Conservation (phyloP, 345 rosid genomes). For the Populus simonii region DNA sequence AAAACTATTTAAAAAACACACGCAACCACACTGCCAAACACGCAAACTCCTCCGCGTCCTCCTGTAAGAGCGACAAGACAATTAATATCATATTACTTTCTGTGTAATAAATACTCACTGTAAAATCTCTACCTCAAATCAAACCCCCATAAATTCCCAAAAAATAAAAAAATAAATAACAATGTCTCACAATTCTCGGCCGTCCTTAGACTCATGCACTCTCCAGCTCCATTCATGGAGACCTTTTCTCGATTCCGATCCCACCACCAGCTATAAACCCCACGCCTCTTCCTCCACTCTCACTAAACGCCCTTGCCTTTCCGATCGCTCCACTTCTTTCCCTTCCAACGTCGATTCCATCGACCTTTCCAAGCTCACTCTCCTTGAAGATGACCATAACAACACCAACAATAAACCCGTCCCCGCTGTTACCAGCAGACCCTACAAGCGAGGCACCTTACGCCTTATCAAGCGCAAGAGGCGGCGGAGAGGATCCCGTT, state of each 20-base stretch:
- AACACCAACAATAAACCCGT: neutral
- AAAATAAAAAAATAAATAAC: no score
- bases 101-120: no score
- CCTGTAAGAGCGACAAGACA: no score
- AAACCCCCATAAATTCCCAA: no score
- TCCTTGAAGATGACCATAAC: slow-evolving; percentile 57
- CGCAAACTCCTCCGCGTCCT: no score
- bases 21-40: no score
- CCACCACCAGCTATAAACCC: slow-evolving; percentile 33
- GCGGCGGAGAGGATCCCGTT: slow-evolving; percentile 80
- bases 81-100: no score
- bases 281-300: slow-evolving; percentile 31
- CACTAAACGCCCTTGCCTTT: slow-evolving; percentile 85
- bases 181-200: slow-evolving; percentile 65
- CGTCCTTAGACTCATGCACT: slow-evolving; percentile 73
- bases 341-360: slow-evolving; percentile 46
- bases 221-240: slow-evolving; percentile 87
- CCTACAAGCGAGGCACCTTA: slow-evolving; percentile 36
- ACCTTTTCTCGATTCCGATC: slow-evolving; percentile 43
- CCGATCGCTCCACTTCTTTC: slow-evolving; percentile 89
- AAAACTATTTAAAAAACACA: no score
- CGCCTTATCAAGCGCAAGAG: slow-evolving; percentile 61
- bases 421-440: slow-evolving; percentile 14
- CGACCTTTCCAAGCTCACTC: slow-evolving; percentile 69
- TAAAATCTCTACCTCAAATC: no score